Evolutionary conservation across 1,139 yeast genomes (phyloP).

Genomic region (Candida pseudoviswanathii): DNA sequence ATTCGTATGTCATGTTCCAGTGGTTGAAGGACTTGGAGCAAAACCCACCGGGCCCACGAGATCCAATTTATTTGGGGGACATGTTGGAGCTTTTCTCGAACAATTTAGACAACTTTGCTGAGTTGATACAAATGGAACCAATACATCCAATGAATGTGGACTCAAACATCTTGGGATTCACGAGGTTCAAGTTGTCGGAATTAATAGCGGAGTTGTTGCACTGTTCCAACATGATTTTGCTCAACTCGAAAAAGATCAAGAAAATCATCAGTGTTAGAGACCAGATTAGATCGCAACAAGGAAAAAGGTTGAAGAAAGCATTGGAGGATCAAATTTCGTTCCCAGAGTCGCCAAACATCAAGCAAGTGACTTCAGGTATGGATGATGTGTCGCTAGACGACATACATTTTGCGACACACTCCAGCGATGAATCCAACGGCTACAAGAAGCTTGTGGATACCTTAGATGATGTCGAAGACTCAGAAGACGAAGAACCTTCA

Average conservation of each 20-base stretch:
- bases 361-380: slow-evolving; percentile 38
- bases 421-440: slow-evolving; percentile 11
- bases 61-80: slow-evolving; percentile 49
- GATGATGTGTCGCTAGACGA: slow-evolving; percentile 45
- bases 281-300: slow-evolving; percentile 34
- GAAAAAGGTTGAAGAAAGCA: slow-evolving; percentile 34
- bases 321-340: slow-evolving; percentile 29
- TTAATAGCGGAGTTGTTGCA: slow-evolving; percentile 49
- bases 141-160: slow-evolving; percentile 24
- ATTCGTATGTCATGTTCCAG: slow-evolving; percentile 46
- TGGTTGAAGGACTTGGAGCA: slow-evolving; percentile 53
- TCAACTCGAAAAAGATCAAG: slow-evolving; percentile 42
- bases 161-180: slow-evolving; percentile 36
- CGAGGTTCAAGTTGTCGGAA: slow-evolving; percentile 47
- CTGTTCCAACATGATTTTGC: slow-evolving; percentile 51
- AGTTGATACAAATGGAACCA: slow-evolving; percentile 31
- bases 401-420: slow-evolving; percentile 21
- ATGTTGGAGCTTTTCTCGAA: slow-evolving; percentile 45
- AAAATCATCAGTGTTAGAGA: slow-evolving; percentile 41
- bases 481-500: slow-evolving; percentile 50
- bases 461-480: slow-evolving; percentile 34
- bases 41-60: slow-evolving; percentile 50
- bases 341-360: slow-evolving; percentile 16
- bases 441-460: slow-evolving; percentile 19
- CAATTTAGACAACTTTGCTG: slow-evolving; percentile 34